Percentiles rank a stretch among this genome's conserved stretches.
Conservation (phyloP, 108 stramenopile genomes). For the Nannochloropsis salina region DNA sequence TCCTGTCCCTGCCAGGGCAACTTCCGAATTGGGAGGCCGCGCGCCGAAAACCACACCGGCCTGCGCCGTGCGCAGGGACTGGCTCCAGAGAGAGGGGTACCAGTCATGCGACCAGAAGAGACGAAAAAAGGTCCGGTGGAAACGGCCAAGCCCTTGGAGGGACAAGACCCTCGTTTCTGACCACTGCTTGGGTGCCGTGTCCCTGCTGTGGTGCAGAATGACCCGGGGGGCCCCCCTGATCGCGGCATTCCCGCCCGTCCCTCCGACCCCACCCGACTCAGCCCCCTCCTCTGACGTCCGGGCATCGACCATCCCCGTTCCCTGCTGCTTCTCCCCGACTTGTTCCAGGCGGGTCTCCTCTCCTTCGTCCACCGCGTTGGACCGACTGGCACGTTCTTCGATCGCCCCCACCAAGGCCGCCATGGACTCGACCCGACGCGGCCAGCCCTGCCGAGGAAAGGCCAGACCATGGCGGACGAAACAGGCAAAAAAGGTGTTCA, state of each 20-base stretch:
- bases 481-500: conserved; percentile 83
- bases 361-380: neutral
- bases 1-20: conserved; percentile 31
- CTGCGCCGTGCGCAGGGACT: neutral
- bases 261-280: too few relatives aligned
- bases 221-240: conserved; percentile 30
- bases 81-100: conserved; percentile 16
- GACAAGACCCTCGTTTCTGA: conserved; percentile 34
- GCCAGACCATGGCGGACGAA: conserved; percentile 71
- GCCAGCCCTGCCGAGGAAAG: conserved; percentile 49
- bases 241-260: conserved; percentile 26
- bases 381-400: neutral
- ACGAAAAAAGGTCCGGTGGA: conserved; percentile 27
- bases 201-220: conserved; percentile 42
- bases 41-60: conserved; percentile 1
- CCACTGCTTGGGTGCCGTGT: conserved; percentile 43
- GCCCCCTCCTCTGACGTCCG: too few relatives aligned
- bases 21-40: conserved; percentile 25
- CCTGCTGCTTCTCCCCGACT: neutral
- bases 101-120: conserved; percentile 11
- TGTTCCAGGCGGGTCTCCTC: neutral
- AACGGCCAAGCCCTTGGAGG: conserved; percentile 31
- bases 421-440: neutral
- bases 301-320: neutral
- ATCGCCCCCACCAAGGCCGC: neutral